phyloP scores from a whole-genome alignment of 2,329 filamentous ascomycete genomes.

The Curvularia eragrostidis region DNA sequence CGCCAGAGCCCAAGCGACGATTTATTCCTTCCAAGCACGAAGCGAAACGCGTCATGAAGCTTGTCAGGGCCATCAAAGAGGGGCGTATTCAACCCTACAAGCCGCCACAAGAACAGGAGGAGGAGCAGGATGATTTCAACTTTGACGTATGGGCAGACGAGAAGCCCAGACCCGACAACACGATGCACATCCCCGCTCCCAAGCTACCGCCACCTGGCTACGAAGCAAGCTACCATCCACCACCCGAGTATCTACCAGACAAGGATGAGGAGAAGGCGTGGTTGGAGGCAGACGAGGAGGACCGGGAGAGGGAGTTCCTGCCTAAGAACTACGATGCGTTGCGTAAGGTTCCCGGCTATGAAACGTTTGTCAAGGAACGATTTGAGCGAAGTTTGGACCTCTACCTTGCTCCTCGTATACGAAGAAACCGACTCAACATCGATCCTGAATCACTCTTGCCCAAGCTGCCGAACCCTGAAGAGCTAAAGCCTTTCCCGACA shows the following conservation, averaged over 20 bases:
- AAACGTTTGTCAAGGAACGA: constrained; percentile 88
- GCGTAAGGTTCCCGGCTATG: constrained; percentile 91
- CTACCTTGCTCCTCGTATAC: constrained; percentile 89
- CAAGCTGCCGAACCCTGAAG: constrained; percentile 90
- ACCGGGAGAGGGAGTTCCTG: constrained; percentile 87
- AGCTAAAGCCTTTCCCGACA: constrained; percentile 93
- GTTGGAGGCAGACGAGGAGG: constrained; percentile 87
- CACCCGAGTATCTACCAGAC: constrained; percentile 89
- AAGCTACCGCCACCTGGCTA: constrained; percentile 93
- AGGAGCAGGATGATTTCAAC: constrained; percentile 69
- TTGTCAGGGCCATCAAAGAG: constrained; percentile 93
- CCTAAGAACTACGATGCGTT: constrained; percentile 82
- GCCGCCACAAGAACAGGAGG: constrained; percentile 75
- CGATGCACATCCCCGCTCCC: constrained; percentile 94
- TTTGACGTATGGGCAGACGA: constrained; percentile 98
- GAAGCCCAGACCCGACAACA: constrained; percentile 77
- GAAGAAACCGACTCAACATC: constrained; percentile 94
- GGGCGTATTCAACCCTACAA: constrained; percentile 92
- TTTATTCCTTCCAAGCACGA: constrained; percentile 98
- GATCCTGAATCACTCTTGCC: constrained; percentile 91
- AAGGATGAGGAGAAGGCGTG: constrained; percentile 83
- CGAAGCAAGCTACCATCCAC: constrained; percentile 95
- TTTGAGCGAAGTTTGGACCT: constrained; percentile 96
- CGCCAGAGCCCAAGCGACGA: constrained; percentile 92
- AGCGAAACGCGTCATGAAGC: constrained; percentile 94